These are phyloP conservation scores for Cryptococcus floricola DNA, from an alignment of 1,284 basidiomycete genomes.

Conservation along the genomic window DNA sequence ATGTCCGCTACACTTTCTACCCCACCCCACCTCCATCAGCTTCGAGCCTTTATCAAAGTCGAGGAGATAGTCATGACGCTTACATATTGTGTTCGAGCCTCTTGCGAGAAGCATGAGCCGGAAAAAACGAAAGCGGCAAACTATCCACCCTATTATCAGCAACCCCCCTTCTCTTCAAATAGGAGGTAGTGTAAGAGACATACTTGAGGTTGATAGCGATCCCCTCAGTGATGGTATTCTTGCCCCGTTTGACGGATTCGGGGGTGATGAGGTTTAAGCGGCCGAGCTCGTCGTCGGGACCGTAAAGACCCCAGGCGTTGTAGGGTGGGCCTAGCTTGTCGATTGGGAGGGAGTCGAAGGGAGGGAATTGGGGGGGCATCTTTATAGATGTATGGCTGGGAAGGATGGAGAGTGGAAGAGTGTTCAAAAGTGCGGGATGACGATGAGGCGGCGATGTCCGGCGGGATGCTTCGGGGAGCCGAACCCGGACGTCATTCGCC, in stretches of 20 bases:
- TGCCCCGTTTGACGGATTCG: constrained; percentile 25
- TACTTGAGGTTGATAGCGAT: constrained; percentile 34
- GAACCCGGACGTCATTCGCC: no score
- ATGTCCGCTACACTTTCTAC: constrained; percentile 17
- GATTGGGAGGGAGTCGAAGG: constrained; percentile 9
- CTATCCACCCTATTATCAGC: not conserved
- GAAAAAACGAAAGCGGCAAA: not conserved
- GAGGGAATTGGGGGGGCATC: not conserved
- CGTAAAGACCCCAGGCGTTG: constrained; percentile 38
- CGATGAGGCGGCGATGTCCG: no score
- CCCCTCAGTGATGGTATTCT: constrained; percentile 25
- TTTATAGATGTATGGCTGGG: not conserved
- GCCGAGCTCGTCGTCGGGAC: constrained; percentile 31
- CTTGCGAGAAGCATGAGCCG: not conserved
- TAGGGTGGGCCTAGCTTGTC: constrained; percentile 25
- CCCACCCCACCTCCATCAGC: not conserved
- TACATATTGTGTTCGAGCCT: not conserved
- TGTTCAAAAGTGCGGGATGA: not conserved
- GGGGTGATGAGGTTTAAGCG: constrained; percentile 33
- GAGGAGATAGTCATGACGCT: not conserved
- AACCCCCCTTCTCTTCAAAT: not conserved
- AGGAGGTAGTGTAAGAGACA: not conserved
- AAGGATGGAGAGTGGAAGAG: not conserved
- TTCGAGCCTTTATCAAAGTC: not conserved
- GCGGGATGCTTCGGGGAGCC: no score